Evolutionary conservation across 495 filamentous ascomycete genomes (phyloP), one percentile per base, ranked within the genome.

Genomic region (Penicillium canescens): DNA sequence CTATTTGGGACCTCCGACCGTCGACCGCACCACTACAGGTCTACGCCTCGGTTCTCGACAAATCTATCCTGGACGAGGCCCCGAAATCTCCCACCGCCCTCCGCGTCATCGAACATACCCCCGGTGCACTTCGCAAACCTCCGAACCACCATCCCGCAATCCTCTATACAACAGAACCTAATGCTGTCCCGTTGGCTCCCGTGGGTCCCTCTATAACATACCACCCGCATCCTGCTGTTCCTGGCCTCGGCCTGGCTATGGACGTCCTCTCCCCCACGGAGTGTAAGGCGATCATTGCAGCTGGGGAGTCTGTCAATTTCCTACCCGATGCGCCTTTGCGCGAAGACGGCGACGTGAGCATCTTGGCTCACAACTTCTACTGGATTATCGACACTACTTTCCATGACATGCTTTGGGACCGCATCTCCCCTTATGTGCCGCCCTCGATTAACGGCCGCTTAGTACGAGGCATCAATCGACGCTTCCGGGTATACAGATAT

Each of bases 341-440:
- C 42, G 68, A 70, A 49, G 70, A 73, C 45, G 68, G 67, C 7
- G 70, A 71, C 36, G 56, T 70, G 54, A 72, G 68, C 54, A 70
- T 73, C 42, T 57, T 73, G 3, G 70, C 70, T n/a, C 68, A 73
- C 60, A 73, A 73, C 53, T 73, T 73, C 54, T 73, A 73, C 59
- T 73, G 70, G 70, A 55, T 73, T 10, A 60, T 73, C 39, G 70
- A 73, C 43, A 66, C 63, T 23, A 47, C 63, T 14, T 73, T 73
- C 63, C 70, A 73, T 42, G 68, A 73, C 36, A 55, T 66, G n/a
- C 68, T 73, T 21, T 73, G 70, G 70, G 50, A 61, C 2, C 65
- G 70, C 0, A 68, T 73, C 16, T 60, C 65, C 7, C 54, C 61
- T 1, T 67, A 66, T 31, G 70, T 73, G 0, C 70, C 70, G 0